These are phyloP conservation scores for Plasmodium malariae DNA, from an alignment of 169 alveolate species.

Conservation along the genomic window DNA sequence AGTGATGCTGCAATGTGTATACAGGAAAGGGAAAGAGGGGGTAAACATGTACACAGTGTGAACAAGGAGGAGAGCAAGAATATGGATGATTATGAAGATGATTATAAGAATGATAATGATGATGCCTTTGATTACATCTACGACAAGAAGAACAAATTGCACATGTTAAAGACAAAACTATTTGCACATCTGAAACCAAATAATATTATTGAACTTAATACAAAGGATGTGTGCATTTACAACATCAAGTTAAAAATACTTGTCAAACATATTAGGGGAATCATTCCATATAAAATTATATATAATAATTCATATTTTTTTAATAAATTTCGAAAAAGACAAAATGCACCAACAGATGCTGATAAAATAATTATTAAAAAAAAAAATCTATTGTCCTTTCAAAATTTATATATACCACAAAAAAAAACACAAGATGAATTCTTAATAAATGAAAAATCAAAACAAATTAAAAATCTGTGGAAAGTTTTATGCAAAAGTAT, in stretches of 20 bases:
- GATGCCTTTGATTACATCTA: slow-evolving; percentile 42
- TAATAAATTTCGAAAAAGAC: slow-evolving; percentile 41
- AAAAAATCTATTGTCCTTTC: slow-evolving; percentile 18
- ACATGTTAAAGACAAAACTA: slow-evolving; percentile 25
- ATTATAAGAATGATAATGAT: background rate
- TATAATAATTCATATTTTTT: slow-evolving; percentile 58
- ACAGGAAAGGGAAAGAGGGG: background rate
- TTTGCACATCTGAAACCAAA: slow-evolving; percentile 57
- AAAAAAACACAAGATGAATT: slow-evolving; percentile 58
- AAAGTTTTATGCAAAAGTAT: slow-evolving; percentile 65
- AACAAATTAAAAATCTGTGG: slow-evolving; percentile 75
- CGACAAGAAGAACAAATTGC: slow-evolving; percentile 21
- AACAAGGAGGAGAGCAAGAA: background rate
- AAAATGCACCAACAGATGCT: slow-evolving; percentile 26
- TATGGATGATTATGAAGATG: no score
- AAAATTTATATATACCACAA: slow-evolving; percentile 52
- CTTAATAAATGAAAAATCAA: slow-evolving; percentile 31
- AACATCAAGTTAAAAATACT: slow-evolving; percentile 34
- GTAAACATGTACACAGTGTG: background rate
- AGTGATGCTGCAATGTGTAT: background rate
- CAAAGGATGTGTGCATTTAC: slow-evolving; percentile 47
- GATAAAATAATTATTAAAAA: slow-evolving; percentile 50
- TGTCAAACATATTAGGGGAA: slow-evolving; percentile 30
- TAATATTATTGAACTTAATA: slow-evolving; percentile 41
- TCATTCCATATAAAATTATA: slow-evolving; percentile 48